Evolutionary conservation across 192 early-diverging fungal genomes (phyloP).

Genomic region (Coemansia sp.): DNA sequence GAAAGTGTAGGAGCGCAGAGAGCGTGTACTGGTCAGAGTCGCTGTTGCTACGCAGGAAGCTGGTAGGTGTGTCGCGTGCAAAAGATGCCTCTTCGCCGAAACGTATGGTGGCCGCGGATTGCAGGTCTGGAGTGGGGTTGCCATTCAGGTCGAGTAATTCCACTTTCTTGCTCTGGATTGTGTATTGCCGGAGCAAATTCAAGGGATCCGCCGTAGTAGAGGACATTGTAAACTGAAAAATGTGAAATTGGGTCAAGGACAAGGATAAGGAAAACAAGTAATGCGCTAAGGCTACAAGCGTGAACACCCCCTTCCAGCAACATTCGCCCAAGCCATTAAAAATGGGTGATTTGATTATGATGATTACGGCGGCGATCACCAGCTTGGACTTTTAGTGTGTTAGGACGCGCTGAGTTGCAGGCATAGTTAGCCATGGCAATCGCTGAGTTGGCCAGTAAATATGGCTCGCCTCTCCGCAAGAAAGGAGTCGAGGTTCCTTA

Average conservation of each 20-base stretch:
- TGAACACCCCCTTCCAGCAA: too few relatives aligned
- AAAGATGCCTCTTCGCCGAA: conserved; percentile 60
- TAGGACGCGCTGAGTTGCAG: too few relatives aligned
- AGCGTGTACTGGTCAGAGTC: conserved; percentile 67
- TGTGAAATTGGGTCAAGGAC: neutral
- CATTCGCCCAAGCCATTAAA: too few relatives aligned
- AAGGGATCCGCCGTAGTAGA: conserved; percentile 47
- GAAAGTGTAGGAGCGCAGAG: conserved; percentile 70
- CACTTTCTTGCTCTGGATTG: conserved; percentile 56
- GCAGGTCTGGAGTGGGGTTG: conserved; percentile 36
- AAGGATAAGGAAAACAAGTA: neutral
- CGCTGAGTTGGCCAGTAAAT: too few relatives aligned
- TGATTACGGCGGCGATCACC: too few relatives aligned
- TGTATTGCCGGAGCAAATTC: conserved; percentile 62
- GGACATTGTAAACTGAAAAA: neutral
- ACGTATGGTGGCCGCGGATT: conserved; percentile 55
- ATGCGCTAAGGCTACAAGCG: too few relatives aligned
- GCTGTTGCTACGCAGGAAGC: conserved; percentile 56
- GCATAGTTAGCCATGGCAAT: too few relatives aligned
- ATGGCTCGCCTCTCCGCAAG: too few relatives aligned
- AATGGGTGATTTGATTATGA: too few relatives aligned
- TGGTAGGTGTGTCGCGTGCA: conserved; percentile 58
- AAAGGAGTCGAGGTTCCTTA: too few relatives aligned
- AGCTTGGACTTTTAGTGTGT: too few relatives aligned
- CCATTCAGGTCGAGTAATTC: conserved; percentile 53